A percentile compares a stretch with the other conserved stretches of the same genome.
phyloP scores from a whole-genome alignment of 495 filamentous ascomycete species.

The Haplographium delicatum region DNA sequence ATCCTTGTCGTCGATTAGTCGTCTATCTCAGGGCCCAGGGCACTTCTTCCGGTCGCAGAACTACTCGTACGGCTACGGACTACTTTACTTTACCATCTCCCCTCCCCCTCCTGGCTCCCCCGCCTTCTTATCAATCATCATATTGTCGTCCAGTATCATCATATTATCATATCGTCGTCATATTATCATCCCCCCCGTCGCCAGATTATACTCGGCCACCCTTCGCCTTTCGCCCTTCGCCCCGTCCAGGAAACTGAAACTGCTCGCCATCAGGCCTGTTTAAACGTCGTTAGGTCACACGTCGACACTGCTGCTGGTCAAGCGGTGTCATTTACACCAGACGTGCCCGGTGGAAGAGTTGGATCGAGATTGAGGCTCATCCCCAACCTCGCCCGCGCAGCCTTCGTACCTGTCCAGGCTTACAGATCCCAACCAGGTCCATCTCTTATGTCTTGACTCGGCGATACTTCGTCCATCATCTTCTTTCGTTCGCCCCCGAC shows the following conservation, averaged over 20 bases:
- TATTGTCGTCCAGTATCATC: conserved; percentile 4
- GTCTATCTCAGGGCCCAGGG: no score
- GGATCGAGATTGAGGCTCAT: conserved; percentile 14
- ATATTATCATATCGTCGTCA: neutral
- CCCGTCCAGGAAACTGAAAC: conserved; percentile 8
- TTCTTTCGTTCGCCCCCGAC: conserved; percentile 5
- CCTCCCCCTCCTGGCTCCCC: neutral
- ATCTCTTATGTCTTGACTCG: conserved; percentile 17
- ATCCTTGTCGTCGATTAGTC: no score
- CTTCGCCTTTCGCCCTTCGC: conserved; percentile 4
- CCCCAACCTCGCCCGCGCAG: neutral
- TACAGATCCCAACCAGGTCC: neutral
- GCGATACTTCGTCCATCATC: conserved; percentile 2
- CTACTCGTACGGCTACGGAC: no score
- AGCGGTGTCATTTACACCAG: neutral
- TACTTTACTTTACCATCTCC: neutral
- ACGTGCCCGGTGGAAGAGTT: neutral
- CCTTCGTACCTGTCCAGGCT: conserved; percentile 9
- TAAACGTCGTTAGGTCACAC: neutral
- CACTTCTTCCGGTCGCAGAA: no score
- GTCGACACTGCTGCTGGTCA: neutral
- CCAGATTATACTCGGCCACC: conserved; percentile 1
- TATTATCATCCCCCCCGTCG: conserved; percentile 10
- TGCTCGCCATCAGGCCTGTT: neutral
- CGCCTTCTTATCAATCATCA: conserved; percentile 11